Conservation (phyloP, 1,139 yeast genomes). For the Candida glucosophila region DNA sequence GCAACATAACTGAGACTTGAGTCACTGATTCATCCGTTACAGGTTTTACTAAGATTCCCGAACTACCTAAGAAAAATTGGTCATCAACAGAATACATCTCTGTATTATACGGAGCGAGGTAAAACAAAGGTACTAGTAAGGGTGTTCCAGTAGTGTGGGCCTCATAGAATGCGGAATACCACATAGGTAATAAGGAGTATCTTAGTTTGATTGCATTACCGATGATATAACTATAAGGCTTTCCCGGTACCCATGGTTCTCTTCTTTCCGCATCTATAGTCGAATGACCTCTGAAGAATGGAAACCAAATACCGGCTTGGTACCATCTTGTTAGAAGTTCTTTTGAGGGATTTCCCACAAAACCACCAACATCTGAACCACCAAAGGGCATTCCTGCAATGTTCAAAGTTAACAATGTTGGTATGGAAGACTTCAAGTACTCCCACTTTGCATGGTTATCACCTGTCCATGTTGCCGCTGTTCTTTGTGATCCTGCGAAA, state of each 20-base stretch:
- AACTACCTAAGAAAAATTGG: conserved; percentile 68
- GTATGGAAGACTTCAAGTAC: conserved; percentile 67
- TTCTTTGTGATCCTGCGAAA: conserved; percentile 84
- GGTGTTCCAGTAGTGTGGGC: conserved; percentile 60
- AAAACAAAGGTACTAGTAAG: conserved; percentile 67
- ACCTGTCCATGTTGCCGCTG: conserved; percentile 97
- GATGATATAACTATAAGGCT: conserved; percentile 59
- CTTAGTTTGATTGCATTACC: conserved; percentile 66
- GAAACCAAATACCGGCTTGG: conserved; percentile 92
- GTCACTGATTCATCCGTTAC: conserved; percentile 51
- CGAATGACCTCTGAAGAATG: conserved; percentile 94
- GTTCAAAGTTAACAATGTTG: conserved; percentile 79
- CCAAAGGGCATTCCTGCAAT: conserved; percentile 85
- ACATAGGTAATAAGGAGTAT: conserved; percentile 65
- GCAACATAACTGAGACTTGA: conserved; percentile 45
- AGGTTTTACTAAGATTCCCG: conserved; percentile 78
- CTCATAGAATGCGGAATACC: conserved; percentile 75
- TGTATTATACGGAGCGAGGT: conserved; percentile 47
- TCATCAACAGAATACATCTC: conserved; percentile 61
- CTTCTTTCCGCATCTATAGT: conserved; percentile 88
- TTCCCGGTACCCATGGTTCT: conserved; percentile 86
- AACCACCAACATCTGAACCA: conserved; percentile 97
- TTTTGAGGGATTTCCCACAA: conserved; percentile 78
- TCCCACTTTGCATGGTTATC: conserved; percentile 95
- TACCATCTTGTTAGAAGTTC: conserved; percentile 90